A percentile compares a stretch with the other conserved stretches of the same genome.
Evolutionary conservation across 305 asterid species (phyloP).

Genomic region (Fraxinus sp.): DNA sequence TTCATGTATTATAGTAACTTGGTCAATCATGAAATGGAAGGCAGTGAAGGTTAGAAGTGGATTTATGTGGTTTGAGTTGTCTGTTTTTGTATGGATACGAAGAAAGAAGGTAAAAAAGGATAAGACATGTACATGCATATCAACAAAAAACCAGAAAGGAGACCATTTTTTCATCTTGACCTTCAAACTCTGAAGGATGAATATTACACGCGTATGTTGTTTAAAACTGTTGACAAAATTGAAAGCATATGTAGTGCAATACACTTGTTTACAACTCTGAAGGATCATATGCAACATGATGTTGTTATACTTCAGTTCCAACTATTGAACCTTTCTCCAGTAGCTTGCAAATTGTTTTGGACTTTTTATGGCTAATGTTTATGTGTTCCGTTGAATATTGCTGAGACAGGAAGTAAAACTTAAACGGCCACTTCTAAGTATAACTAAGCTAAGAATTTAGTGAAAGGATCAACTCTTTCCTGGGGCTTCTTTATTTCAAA

Average conservation of each 20-base stretch:
- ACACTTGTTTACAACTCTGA: neutral
- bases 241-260: neutral
- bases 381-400: neutral
- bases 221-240: neutral
- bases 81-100: neutral
- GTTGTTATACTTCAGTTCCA: neutral
- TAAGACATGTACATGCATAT: neutral
- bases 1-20: neutral
- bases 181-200: neutral
- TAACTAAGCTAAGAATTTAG: neutral
- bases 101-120: neutral
- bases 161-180: neutral
- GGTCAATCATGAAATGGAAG: neutral
- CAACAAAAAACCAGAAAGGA: neutral
- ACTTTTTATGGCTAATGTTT: neutral
- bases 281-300: neutral
- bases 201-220: neutral
- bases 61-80: neutral
- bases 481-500: neutral
- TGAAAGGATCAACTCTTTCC: neutral
- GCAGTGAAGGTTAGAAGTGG: neutral
- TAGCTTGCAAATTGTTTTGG: neutral
- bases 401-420: neutral
- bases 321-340: neutral
- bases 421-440: neutral